Base-by-base conservation (phyloP, 768 basidiomycete species). In the Lentinula edodes region DNA sequence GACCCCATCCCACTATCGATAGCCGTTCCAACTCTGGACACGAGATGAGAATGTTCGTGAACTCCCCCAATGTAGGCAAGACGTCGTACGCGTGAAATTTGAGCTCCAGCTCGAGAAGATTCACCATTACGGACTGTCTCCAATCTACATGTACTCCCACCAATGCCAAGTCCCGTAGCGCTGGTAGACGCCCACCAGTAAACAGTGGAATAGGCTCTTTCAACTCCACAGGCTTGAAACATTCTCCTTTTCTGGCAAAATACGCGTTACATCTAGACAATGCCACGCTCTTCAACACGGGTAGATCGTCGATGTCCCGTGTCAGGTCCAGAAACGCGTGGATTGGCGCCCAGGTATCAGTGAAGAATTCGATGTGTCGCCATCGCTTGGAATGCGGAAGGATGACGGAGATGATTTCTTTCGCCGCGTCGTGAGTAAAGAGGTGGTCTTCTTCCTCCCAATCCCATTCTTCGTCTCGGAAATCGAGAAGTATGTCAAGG, bases 121-220 rank as follows among this genome's bases (percentile, higher is more conserved):
- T 75, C 6, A 65, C 66, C 54, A 86, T 70, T 10, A 74, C 66
- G 6, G 76, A 75, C 10, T 58, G 65, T 1, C 70, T 50, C 85
- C 86, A 87, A 58, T 84, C 77, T 54, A 86, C 68, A 64, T 87
- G 86, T 16, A 85, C 84, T 0, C 86, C 86, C 2, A 79, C 76
- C 6, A 87, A 71, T 1, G 77, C 73, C 6, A 87, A 72, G 15
- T 74, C 45, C 1, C 43, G 45, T 36, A 60, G n/a, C 2, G 36
- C 32, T 20, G 35, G 23, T 2, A 51, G 36, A 38, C 3, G 15
- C 4, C 13, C 18, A 7, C 58, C 58, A 2, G 55, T 45, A 53
- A 74, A 74, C 66, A 74, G 69, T 6, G 68, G 60, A 6, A 75
- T 28, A 10, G 72, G 71, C 23, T 20, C 41, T 2, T 62, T 67